Conservation (phyloP, 2,329 filamentous ascomycete species). For the Cordyceps cateniannulata region DNA sequence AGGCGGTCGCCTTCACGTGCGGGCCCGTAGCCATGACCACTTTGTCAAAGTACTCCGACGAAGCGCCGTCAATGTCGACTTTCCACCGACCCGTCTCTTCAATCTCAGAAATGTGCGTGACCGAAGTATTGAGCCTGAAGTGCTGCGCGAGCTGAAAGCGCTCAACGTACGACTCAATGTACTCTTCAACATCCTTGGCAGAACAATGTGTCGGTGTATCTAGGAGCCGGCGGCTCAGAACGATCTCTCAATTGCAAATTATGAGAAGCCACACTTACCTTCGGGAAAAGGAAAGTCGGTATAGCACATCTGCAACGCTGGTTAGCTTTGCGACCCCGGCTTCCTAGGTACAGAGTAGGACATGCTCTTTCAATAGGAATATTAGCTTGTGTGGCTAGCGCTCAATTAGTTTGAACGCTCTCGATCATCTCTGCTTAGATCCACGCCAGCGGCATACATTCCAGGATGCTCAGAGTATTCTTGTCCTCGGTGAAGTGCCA, state of each 20-base stretch:
- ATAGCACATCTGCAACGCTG: conserved; percentile 24
- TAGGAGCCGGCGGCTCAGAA: not conserved
- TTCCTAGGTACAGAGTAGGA: too few species aligned
- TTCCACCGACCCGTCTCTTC: conserved; percentile 21
- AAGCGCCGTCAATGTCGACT: conserved; percentile 21
- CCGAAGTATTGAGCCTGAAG: conserved; percentile 21
- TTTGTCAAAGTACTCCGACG: conserved; percentile 29
- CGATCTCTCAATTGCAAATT: not conserved
- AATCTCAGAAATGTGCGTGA: conserved; percentile 19
- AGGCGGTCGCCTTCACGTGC: conserved; percentile 29
- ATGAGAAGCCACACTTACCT: not conserved
- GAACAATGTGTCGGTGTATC: conserved; percentile 19
- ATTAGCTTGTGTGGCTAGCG: conserved; percentile 25
- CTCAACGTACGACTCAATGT: conserved; percentile 27
- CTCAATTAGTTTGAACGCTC: not conserved
- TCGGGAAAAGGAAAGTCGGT: conserved; percentile 30
- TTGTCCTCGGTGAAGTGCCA: conserved; percentile 36
- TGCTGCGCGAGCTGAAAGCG: conserved; percentile 24
- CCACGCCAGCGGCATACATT: not conserved
- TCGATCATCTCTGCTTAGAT: too few species aligned
- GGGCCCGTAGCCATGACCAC: conserved; percentile 29
- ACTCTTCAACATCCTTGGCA: conserved; percentile 22
- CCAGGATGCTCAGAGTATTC: conserved; percentile 1
- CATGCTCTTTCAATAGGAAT: conserved; percentile 26
- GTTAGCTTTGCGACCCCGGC: not conserved